A percentile compares a stretch with the other conserved stretches of the same genome.
Evolutionary conservation across 345 rosid species (phyloP).

Genomic region (Limnanthes douglasii): DNA sequence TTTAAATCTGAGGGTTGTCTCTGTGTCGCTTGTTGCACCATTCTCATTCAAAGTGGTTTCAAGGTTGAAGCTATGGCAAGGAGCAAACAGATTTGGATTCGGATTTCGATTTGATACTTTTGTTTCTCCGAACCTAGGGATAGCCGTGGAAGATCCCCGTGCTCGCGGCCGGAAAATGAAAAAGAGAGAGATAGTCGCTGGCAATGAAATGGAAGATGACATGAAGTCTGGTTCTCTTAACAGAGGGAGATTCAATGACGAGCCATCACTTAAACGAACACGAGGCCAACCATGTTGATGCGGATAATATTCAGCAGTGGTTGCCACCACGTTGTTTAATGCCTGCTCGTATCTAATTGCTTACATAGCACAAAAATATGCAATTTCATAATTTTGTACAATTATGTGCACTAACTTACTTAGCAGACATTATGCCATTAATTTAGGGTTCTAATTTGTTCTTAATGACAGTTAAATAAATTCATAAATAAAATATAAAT

Average conservation of each 20-base stretch:
- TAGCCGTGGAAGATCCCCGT: conserved; percentile 61
- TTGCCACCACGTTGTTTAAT: too few species aligned
- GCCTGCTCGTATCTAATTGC: too few species aligned
- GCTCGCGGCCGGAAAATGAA: conserved; percentile 76
- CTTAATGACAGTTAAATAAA: too few species aligned
- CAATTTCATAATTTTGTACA: too few species aligned
- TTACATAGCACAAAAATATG: too few species aligned
- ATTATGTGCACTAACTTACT: too few species aligned
- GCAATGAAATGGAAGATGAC: conserved; percentile 52
- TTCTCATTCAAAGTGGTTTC: conserved; percentile 49
- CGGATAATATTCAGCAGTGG: too few species aligned
- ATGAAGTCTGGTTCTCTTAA: conserved; percentile 52
- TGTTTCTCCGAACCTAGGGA: conserved; percentile 82
- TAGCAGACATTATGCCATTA: too few species aligned
- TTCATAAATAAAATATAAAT: too few species aligned
- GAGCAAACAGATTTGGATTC: conserved; percentile 48
- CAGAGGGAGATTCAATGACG: conserved; percentile 46
- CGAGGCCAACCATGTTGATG: too few species aligned
- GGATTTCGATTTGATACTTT: conserved; percentile 11
- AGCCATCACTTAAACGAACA: too few species aligned
- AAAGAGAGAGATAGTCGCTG: conserved; percentile 78
- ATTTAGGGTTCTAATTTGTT: too few species aligned
- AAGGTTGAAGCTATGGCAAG: conserved; percentile 20
- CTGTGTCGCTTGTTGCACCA: conserved; percentile 37
- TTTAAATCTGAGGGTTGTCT: conserved; percentile 9